phyloP scores from a whole-genome alignment of 352 stramenopile species.

The Phytophthora pseudosyringae region DNA sequence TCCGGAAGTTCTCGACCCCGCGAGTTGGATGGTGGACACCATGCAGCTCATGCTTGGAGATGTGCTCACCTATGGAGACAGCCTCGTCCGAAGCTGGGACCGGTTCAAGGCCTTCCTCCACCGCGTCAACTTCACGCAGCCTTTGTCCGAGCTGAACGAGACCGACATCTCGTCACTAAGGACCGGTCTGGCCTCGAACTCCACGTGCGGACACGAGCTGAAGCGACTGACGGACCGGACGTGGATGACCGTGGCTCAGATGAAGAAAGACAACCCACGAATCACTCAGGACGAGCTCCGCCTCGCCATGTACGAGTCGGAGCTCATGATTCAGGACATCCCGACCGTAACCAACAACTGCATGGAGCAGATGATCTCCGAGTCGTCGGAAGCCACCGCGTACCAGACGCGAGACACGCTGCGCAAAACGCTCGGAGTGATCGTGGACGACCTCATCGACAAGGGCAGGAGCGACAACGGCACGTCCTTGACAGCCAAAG shows the following conservation, averaged over 20 bases:
- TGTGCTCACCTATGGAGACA: slow-evolving; percentile 13
- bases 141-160: slow-evolving; percentile 23
- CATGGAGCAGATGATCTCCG: slow-evolving; percentile 19
- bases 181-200: slow-evolving; percentile 26
- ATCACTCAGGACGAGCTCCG: slow-evolving; percentile 13
- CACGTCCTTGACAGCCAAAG: slow-evolving; percentile 3
- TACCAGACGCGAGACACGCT: slow-evolving; percentile 23
- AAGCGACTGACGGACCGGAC: slow-evolving; percentile 23
- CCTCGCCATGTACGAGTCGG: slow-evolving; percentile 18
- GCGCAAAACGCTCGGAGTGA: slow-evolving; percentile 13
- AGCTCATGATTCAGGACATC: slow-evolving; percentile 21
- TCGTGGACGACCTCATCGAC: slow-evolving; percentile 17
- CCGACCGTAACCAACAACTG: slow-evolving; percentile 24
- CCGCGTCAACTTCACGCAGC: slow-evolving; percentile 18
- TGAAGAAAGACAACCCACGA: slow-evolving; percentile 12
- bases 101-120: slow-evolving; percentile 21
- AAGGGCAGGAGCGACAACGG: slow-evolving; percentile 18
- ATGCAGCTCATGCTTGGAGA: slow-evolving; percentile 19
- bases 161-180: slow-evolving; percentile 31
- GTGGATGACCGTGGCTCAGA: slow-evolving; percentile 25
- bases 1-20: slow-evolving; percentile 8
- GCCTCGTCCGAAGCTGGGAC: slow-evolving; percentile 17
- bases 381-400: slow-evolving; percentile 11
- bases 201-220: slow-evolving; percentile 36
- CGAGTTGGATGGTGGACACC: slow-evolving; percentile 13